These are phyloP conservation scores for Paramecium caudatum DNA, from an alignment of 73 alveolate genomes.

Conservation along the genomic window DNA sequence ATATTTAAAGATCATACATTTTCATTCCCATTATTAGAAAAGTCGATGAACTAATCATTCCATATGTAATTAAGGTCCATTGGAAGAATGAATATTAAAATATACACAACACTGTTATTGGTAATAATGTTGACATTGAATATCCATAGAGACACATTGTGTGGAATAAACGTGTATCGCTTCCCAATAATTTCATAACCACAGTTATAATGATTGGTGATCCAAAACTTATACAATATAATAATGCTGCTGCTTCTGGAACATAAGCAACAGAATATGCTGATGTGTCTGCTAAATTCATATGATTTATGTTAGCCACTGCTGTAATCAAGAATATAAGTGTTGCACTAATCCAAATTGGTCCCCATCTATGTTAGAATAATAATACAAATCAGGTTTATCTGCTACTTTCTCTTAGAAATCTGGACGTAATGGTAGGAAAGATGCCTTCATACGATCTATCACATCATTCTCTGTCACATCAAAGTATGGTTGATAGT, in stretches of 20 bases:
- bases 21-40: constrained; percentile 26
- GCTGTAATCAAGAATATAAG: constrained; percentile 32
- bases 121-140: constrained; percentile 50
- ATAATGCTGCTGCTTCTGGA: constrained; percentile 36
- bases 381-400: constrained; percentile 40
- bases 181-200: constrained; percentile 37
- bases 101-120: constrained; percentile 21
- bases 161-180: constrained; percentile 15
- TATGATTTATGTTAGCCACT: constrained; percentile 5
- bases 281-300: constrained; percentile 41
- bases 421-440: constrained; percentile 26
- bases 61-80: constrained; percentile 37
- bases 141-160: constrained; percentile 52
- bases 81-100: not conserved
- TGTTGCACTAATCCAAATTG: constrained; percentile 61
- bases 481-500: constrained; percentile 44
- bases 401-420: not conserved
- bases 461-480: constrained; percentile 40
- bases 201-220: constrained; percentile 21
- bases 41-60: constrained; percentile 30
- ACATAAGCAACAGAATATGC: constrained; percentile 18
- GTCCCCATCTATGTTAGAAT: constrained; percentile 40
- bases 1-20: not conserved
- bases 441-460: not conserved
- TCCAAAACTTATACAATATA: constrained; percentile 61